These are phyloP conservation scores for Salvia miltiorrhiza DNA, from an alignment of 257 asterid genomes.

Conservation along the genomic window DNA sequence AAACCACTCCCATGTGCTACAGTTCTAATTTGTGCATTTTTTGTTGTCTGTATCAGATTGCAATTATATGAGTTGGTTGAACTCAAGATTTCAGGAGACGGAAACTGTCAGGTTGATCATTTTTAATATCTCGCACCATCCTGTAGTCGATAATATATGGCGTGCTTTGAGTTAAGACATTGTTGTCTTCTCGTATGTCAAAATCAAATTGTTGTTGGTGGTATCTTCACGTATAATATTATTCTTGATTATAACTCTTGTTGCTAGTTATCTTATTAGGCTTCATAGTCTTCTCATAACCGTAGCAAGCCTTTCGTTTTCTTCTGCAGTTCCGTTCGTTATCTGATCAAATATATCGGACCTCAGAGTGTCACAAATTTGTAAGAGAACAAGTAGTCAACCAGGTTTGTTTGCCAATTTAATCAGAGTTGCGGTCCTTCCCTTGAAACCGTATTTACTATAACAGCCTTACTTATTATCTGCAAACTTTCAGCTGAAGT, in stretches of 20 bases:
- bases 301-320: neutral
- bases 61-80: conserved; percentile 72
- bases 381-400: conserved; percentile 72
- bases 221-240: no score
- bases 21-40: conserved; percentile 2
- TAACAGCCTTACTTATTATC: neutral
- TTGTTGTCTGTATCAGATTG: conserved; percentile 40
- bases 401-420: conserved; percentile 47
- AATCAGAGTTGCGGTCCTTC: neutral
- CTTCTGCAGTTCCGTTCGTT: conserved; percentile 65
- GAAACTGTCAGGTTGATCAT: conserved; percentile 83
- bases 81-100: conserved; percentile 79
- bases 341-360: conserved; percentile 93
- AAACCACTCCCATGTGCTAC: neutral
- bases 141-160: no score
- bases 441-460: neutral
- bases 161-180: no score
- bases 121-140: conserved; percentile 2
- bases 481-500: conserved; percentile 56
- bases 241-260: neutral
- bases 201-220: no score
- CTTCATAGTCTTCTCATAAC: neutral
- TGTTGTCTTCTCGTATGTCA: no score
- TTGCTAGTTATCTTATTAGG: neutral
- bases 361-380: conserved; percentile 69